Conservation (phyloP, 345 rosid species). For the Gossypium arboreum region DNA sequence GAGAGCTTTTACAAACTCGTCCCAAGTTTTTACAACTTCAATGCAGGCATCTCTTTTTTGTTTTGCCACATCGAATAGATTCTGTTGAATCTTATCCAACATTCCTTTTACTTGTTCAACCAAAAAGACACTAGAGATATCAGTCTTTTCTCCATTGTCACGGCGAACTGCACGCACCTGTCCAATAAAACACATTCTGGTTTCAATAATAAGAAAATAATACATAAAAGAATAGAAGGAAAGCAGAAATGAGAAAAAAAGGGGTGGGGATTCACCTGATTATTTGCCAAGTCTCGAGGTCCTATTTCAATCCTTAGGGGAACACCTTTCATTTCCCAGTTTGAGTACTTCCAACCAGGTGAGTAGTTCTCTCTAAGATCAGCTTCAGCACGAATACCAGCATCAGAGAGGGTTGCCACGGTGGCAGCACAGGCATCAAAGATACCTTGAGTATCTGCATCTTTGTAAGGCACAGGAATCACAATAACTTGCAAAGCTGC, state of each 20-base stretch:
- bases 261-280: constrained; percentile 48
- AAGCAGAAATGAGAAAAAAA: neutral
- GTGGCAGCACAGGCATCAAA: constrained; percentile 80
- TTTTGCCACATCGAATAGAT: constrained; percentile 64
- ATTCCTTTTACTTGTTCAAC: constrained; percentile 55
- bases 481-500: constrained; percentile 85
- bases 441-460: constrained; percentile 80
- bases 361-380: constrained; percentile 90
- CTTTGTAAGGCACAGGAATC: constrained; percentile 94
- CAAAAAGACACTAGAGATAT: constrained; percentile 54
- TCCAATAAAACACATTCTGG: constrained; percentile 4
- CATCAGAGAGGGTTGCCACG: constrained; percentile 52
- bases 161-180: constrained; percentile 89
- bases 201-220: neutral
- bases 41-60: constrained; percentile 74
- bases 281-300: constrained; percentile 77
- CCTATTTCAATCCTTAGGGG: constrained; percentile 96
- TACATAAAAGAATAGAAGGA: neutral
- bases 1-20: constrained; percentile 71
- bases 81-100: constrained; percentile 58
- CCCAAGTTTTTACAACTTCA: constrained; percentile 67
- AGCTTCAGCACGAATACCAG: constrained; percentile 73
- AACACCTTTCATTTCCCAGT: constrained; percentile 99
- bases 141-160: constrained; percentile 65
- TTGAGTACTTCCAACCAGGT: constrained; percentile 96